These are phyloP conservation scores for Spizellomyces punctatus DNA, from an alignment of 192 early-diverging fungal genomes.

Conservation along the genomic window DNA sequence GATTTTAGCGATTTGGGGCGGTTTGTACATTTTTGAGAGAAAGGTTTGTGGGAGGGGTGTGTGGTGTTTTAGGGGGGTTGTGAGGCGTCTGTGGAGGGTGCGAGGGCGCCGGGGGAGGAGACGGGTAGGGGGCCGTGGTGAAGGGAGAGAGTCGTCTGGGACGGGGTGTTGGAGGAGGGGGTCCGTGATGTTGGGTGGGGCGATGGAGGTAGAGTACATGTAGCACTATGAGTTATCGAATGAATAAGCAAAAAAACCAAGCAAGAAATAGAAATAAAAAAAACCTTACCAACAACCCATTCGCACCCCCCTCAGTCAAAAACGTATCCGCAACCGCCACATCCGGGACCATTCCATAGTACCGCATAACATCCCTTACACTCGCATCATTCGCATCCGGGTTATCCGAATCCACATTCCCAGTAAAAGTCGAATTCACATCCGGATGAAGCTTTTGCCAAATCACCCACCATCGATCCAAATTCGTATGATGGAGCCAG, in stretches of 20 bases:
- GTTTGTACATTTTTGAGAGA: not conserved
- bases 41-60: not conserved
- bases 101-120: too few relatives aligned
- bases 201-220: too few relatives aligned
- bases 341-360: conserved; percentile 4
- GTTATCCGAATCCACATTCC: not conserved
- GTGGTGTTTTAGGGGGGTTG: not conserved
- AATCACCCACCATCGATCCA: conserved; percentile 44
- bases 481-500: conserved; percentile 47
- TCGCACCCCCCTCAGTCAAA: not conserved
- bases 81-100: too few relatives aligned
- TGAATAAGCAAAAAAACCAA: too few relatives aligned
- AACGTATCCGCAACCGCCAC: not conserved
- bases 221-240: too few relatives aligned
- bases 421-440: conserved; percentile 14
- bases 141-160: too few relatives aligned
- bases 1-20: not conserved
- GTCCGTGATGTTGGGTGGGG: too few relatives aligned
- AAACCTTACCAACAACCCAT: conserved; percentile 11
- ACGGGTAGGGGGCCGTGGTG: too few relatives aligned
- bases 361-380: not conserved
- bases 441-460: conserved; percentile 32
- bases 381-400: conserved; percentile 1
- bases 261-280: not conserved
- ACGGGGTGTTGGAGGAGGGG: too few relatives aligned